Evolutionary conservation across 208 protist genomes (phyloP).

Genomic region (Trypanosoma vivax): DNA sequence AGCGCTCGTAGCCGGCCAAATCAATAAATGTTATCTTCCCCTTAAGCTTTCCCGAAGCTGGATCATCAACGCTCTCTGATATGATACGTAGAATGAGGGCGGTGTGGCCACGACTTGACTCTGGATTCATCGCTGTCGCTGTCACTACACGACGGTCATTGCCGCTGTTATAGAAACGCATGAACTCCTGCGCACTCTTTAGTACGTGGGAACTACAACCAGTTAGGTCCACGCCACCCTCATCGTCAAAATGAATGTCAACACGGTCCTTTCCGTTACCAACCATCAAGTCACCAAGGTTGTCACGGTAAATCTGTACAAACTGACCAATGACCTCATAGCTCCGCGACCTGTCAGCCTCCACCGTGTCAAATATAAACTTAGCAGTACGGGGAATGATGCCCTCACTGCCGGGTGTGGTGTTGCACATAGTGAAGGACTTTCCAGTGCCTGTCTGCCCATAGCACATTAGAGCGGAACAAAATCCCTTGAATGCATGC

Average conservation of each 20-base stretch:
- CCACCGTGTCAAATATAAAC: slow-evolving; percentile 68
- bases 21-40: slow-evolving; percentile 90
- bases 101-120: slow-evolving; percentile 85
- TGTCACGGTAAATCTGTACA: slow-evolving; percentile 88
- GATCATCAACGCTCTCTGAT: slow-evolving; percentile 50
- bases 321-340: slow-evolving; percentile 71
- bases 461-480: slow-evolving; percentile 88
- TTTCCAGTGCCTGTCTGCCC: slow-evolving; percentile 91
- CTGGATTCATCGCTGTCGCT: slow-evolving; percentile 87
- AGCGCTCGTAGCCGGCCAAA: slow-evolving; percentile 86
- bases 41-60: slow-evolving; percentile 32
- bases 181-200: slow-evolving; percentile 54
- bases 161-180: slow-evolving; percentile 76
- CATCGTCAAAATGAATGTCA: slow-evolving; percentile 68
- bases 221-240: slow-evolving; percentile 62
- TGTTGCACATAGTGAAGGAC: slow-evolving; percentile 90
- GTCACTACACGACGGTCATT: slow-evolving; percentile 78
- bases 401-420: slow-evolving; percentile 58
- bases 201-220: slow-evolving; percentile 65
- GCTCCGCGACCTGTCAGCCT: slow-evolving; percentile 10
- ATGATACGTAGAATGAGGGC: slow-evolving; percentile 70
- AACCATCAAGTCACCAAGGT: slow-evolving; percentile 79
- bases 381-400: slow-evolving; percentile 80
- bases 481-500: slow-evolving; percentile 85
- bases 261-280: slow-evolving; percentile 56